Conservation (phyloP, 75 land plant species). For the Azolla pinnata region DNA sequence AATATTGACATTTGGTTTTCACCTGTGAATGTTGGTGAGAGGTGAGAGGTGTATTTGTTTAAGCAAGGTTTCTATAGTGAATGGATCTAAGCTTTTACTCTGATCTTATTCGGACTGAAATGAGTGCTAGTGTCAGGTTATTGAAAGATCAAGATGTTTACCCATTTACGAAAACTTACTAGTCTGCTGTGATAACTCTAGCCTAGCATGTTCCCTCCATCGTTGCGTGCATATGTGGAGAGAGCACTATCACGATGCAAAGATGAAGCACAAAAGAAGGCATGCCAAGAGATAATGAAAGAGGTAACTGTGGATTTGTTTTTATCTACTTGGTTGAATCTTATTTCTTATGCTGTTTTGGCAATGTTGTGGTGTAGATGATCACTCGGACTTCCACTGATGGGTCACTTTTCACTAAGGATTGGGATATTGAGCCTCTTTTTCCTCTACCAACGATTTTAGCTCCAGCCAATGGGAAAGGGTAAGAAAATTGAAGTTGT, state of each 20-base stretch:
- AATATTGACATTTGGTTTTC: no score
- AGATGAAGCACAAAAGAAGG: conserved; percentile 65
- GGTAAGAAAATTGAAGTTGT: conserved; percentile 25
- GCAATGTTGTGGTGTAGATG: conserved; percentile 54
- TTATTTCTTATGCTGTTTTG: neutral
- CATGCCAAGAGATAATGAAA: conserved; percentile 59
- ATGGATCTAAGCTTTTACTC: no score
- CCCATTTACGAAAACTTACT: neutral
- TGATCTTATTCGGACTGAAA: no score
- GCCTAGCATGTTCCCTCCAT: conserved; percentile 65
- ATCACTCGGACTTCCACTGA: conserved; percentile 67
- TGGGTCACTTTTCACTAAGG: conserved; percentile 70
- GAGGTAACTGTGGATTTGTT: conserved; percentile 34
- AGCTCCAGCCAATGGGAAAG: conserved; percentile 18
- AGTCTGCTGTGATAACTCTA: conserved; percentile 9
- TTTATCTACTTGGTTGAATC: neutral
- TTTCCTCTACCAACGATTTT: conserved; percentile 55
- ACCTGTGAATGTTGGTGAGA: no score
- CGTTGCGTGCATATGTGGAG: conserved; percentile 78
- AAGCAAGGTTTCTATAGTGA: no score
- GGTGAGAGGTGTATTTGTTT: no score
- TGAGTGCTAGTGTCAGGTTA: neutral
- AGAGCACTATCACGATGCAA: conserved; percentile 82
- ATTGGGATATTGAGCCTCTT: conserved; percentile 94
- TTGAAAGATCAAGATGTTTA: neutral